Conservation (phyloP, 2,329 filamentous ascomycete genomes). For the Geosmithia flava region DNA sequence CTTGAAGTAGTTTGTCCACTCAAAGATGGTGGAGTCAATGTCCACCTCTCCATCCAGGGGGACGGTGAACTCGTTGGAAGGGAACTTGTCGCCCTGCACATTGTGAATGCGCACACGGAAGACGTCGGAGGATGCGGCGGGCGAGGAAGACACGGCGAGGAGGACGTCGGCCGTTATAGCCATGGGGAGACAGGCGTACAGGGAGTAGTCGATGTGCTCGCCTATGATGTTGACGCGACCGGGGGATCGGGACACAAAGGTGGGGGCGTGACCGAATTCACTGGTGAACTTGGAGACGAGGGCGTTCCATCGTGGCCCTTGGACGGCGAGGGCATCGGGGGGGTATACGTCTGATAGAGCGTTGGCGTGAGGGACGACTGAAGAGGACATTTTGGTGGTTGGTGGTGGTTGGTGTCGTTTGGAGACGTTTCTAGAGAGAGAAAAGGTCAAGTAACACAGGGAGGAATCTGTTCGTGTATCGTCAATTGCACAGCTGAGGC, state of each 20-base stretch:
- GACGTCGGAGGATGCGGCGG: constrained; percentile 30
- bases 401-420: too few species aligned
- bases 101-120: constrained; percentile 71
- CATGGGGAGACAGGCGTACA: constrained; percentile 93
- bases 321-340: constrained; percentile 51
- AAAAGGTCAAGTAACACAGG: too few species aligned
- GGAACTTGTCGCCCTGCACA: constrained; percentile 63
- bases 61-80: constrained; percentile 61
- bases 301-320: constrained; percentile 63
- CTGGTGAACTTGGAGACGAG: constrained; percentile 60
- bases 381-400: constrained; percentile 43
- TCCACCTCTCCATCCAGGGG: constrained; percentile 49
- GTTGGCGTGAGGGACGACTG: constrained; percentile 57
- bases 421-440: not conserved
- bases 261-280: constrained; percentile 55
- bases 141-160: constrained; percentile 58
- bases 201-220: constrained; percentile 97
- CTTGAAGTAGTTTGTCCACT: constrained; percentile 99
- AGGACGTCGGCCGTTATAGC: constrained; percentile 86
- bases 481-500: too few species aligned
- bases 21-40: constrained; percentile 74
- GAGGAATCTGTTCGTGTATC: not conserved
- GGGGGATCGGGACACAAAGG: constrained; percentile 81
- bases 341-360: constrained; percentile 78
- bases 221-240: constrained; percentile 97